These are phyloP conservation scores for Cunninghamia lanceolata DNA, from an alignment of 75 land plant genomes.

Conservation along the genomic window DNA sequence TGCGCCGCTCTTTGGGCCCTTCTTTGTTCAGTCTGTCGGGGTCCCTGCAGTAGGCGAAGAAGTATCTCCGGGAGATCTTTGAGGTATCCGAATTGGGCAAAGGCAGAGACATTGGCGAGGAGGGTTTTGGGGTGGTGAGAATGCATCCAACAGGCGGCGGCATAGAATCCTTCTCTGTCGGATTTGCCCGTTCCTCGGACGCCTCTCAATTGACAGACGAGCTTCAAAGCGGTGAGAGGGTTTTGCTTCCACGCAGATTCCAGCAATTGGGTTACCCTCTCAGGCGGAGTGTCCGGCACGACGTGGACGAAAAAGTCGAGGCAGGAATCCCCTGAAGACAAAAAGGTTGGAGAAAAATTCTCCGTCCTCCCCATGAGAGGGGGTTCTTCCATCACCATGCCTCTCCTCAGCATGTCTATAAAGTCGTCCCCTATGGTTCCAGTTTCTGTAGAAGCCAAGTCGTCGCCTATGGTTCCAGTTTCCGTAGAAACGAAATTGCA, in stretches of 20 bases:
- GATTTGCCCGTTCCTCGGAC: conserved; percentile 80
- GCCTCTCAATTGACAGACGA: conserved; percentile 67
- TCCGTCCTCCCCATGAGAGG: conserved; percentile 55
- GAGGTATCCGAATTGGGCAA: conserved; percentile 63
- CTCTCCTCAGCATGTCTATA: not conserved
- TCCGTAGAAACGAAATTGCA: not conserved
- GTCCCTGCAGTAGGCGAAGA: conserved; percentile 41
- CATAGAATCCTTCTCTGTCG: conserved; percentile 62
- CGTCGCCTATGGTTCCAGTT: too few species aligned
- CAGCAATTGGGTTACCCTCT: conserved; percentile 17
- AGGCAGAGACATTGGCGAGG: conserved; percentile 27
- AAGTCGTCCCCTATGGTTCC: not conserved
- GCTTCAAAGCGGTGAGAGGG: conserved; percentile 61
- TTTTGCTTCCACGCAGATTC: conserved; percentile 51
- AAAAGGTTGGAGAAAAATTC: conserved; percentile 60
- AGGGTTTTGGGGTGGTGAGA: conserved; percentile 60
- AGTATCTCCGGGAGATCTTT: conserved; percentile 78
- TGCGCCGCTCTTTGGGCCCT: conserved; percentile 3
- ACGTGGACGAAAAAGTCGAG: conserved; percentile 82
- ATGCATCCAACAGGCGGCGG: conserved; percentile 66
- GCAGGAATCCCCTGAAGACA: conserved; percentile 53
- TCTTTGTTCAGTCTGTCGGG: conserved; percentile 4
- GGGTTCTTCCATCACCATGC: not conserved
- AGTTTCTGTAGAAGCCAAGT: too few species aligned
- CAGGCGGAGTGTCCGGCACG: conserved; percentile 48